phyloP scores from a whole-genome alignment of 2,329 filamentous ascomycete genomes.

The Apiospora sp. region DNA sequence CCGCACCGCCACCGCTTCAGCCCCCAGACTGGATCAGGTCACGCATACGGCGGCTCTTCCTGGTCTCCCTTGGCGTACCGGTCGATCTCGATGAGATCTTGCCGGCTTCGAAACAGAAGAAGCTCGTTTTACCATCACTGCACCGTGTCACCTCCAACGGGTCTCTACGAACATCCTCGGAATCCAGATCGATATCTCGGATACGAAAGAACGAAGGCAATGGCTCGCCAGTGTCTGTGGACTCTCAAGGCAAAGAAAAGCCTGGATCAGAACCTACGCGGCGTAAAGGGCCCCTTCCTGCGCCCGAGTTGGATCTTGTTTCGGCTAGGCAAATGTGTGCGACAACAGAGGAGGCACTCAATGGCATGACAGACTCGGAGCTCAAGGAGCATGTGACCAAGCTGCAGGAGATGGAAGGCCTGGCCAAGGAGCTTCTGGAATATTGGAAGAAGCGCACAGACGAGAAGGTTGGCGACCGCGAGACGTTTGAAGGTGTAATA shows the following conservation, averaged over 20 bases:
- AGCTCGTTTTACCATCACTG: constrained; percentile 85
- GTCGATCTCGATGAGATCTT: constrained; percentile 98
- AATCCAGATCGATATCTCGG: constrained; percentile 58
- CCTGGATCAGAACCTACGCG: constrained; percentile 47
- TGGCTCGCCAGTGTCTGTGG: constrained; percentile 65
- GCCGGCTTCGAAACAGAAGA: constrained; percentile 97
- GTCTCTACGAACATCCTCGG: constrained; percentile 63
- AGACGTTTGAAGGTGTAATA: constrained; percentile 95
- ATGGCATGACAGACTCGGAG: constrained; percentile 81
- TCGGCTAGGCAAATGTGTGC: constrained; percentile 79
- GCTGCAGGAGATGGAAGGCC: constrained; percentile 73
- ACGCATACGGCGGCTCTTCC: constrained; percentile 90
- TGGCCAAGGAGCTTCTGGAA: constrained; percentile 79
- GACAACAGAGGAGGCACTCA: constrained; percentile 84
- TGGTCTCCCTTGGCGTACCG: constrained; percentile 94
- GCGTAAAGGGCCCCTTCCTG: constrained; percentile 67
- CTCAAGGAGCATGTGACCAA: constrained; percentile 74
- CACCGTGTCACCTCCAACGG: constrained; percentile 55
- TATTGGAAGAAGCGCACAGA: constrained; percentile 90
- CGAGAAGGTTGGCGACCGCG: constrained; percentile 87
- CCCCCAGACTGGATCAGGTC: constrained; percentile 98
- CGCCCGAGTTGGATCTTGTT: constrained; percentile 81
- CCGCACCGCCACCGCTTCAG: constrained; percentile 91
- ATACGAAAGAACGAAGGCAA: constrained; percentile 58
- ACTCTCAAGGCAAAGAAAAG: constrained; percentile 63